Base-by-base conservation (phyloP, 1,284 basidiomycete species). In the Tilletia setariae region DNA sequence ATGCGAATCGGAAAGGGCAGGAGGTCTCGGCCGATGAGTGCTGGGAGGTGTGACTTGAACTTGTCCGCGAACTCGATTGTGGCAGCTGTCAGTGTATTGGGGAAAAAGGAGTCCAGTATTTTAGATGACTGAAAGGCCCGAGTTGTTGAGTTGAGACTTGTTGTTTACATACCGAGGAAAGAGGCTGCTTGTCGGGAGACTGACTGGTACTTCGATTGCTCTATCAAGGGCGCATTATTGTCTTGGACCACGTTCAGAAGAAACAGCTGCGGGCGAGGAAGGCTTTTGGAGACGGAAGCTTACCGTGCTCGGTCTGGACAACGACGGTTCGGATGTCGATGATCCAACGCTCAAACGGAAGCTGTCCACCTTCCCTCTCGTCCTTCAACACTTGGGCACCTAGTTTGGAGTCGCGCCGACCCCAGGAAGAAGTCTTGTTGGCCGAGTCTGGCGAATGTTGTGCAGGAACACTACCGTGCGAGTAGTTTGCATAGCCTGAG, bases 221-320 rank as follows among this genome's bases (percentile, higher is more conserved):
- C 35, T 40, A 11, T 40, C n/a, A n/a, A n/a, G n/a, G n/a, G n/a
- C n/a, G n/a, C n/a, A n/a, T n/a, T n/a, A 44, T 44, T 19, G 43
- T 19, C 43, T 44, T 44, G 43, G 43, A 44, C 43, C n/a, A n/a
- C 43, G 43, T 19, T 44, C 43, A 9, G 43, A 19, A 44, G 19
- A 19, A 44, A 44, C 11, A 19, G 19, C 43, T 11, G 43, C 9
- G 43, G 43, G 43, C 43, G 43, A 19, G 9, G 11, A 44, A 44
- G 43, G 43, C 43, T 9, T 44, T 9, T 19, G 43, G 19, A 44
- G 19, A 19, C 11, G 19, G 19, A 19, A 9, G 11, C 51, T 25
- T 23, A 56, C 51, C 51, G 16, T 56, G 51, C 51, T 56, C 51
- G n/a, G 51, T 56, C 51, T 56, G 19, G 21, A 23, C n/a, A 21